Evolutionary conservation across 208 protist species (phyloP).

Genomic region (Crithidia brevicula): DNA sequence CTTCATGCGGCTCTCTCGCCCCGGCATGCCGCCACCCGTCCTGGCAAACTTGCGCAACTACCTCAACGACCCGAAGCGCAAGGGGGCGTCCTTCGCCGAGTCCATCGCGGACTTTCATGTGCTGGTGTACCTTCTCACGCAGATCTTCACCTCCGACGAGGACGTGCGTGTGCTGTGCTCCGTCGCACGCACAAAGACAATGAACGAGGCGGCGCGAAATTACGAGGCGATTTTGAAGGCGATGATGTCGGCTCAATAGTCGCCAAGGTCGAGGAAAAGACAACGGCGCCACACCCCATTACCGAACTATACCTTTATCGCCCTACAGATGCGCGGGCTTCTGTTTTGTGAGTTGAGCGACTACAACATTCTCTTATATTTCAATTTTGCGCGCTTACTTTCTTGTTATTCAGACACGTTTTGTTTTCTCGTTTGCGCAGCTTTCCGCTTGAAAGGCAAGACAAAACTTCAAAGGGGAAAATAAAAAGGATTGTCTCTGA

Average conservation of each 20-base stretch:
- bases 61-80: slow-evolving; percentile 80
- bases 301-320: too few species aligned
- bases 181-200: slow-evolving; percentile 45
- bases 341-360: too few species aligned
- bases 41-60: slow-evolving; percentile 76
- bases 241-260: slow-evolving; percentile 33
- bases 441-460: too few species aligned
- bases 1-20: slow-evolving; percentile 87
- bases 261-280: too few species aligned
- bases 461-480: too few species aligned
- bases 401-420: too few species aligned
- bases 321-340: too few species aligned
- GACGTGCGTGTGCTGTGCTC: slow-evolving; percentile 64
- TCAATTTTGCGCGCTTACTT: too few species aligned
- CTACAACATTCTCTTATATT: too few species aligned
- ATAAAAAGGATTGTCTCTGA: too few species aligned
- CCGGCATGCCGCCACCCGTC: slow-evolving; percentile 78
- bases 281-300: too few species aligned
- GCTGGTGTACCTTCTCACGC: slow-evolving; percentile 80
- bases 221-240: slow-evolving; percentile 56
- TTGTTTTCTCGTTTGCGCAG: too few species aligned
- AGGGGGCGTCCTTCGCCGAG: slow-evolving; percentile 58
- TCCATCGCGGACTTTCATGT: slow-evolving; percentile 92
- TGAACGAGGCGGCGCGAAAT: slow-evolving; percentile 43
- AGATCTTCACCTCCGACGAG: slow-evolving; percentile 56